phyloP scores from a whole-genome alignment of 352 stramenopile genomes.

The Pseudoperonospora humuli region DNA sequence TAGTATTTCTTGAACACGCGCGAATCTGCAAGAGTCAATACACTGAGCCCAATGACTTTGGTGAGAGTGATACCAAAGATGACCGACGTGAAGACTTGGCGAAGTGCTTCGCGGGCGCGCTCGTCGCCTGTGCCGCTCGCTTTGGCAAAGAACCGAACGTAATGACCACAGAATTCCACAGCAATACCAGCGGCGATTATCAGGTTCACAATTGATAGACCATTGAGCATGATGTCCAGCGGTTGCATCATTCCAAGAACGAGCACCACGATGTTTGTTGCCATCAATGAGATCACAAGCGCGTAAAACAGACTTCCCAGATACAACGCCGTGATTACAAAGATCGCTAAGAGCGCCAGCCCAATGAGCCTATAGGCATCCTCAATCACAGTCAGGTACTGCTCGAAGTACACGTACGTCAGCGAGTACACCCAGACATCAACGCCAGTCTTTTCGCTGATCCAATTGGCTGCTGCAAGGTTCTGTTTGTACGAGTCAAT shows the following conservation, averaged over 20 bases:
- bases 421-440: constrained; percentile 52
- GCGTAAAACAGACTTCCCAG: constrained; percentile 38
- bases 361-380: constrained; percentile 50
- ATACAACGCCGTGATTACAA: constrained; percentile 46
- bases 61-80: constrained; percentile 85
- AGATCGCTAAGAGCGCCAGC: constrained; percentile 37
- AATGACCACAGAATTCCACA: constrained; percentile 81
- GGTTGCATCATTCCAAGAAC: constrained; percentile 53
- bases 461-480: constrained; percentile 37
- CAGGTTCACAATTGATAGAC: constrained; percentile 80
- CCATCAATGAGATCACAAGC: constrained; percentile 35
- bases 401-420: constrained; percentile 59
- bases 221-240: constrained; percentile 66
- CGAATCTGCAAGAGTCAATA: constrained; percentile 75
- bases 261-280: constrained; percentile 43
- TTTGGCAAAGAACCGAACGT: constrained; percentile 62
- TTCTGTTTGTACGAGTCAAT: constrained; percentile 61
- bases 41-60: constrained; percentile 77
- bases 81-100: constrained; percentile 57
- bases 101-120: constrained; percentile 40
- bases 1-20: constrained; percentile 88
- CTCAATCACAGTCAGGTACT: constrained; percentile 49
- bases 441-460: constrained; percentile 49
- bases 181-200: constrained; percentile 74
- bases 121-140: constrained; percentile 27